Conservation (phyloP, 805 yeast species). For the Myxozyma monticola region DNA sequence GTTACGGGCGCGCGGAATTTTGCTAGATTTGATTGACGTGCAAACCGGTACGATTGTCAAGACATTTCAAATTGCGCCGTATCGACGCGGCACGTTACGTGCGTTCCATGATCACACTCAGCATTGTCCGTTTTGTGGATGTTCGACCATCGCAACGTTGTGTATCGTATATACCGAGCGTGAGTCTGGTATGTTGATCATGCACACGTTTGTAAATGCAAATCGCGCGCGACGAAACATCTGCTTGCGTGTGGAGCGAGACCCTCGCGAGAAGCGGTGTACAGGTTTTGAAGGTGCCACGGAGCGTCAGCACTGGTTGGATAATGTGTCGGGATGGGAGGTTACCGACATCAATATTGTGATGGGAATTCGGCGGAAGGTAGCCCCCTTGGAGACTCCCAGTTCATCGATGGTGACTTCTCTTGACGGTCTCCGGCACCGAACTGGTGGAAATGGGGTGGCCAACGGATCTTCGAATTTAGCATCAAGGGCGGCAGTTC, state of each 20-base stretch:
- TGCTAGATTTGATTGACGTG: conserved; percentile 71
- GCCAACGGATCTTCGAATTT: neutral
- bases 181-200: conserved; percentile 51
- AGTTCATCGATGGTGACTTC: neutral
- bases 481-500: neutral
- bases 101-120: conserved; percentile 84
- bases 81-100: conserved; percentile 57
- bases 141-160: conserved; percentile 73
- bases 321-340: conserved; percentile 74
- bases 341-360: conserved; percentile 73
- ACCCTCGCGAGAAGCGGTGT: conserved; percentile 87
- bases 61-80: conserved; percentile 60
- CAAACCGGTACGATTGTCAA: conserved; percentile 73
- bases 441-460: neutral
- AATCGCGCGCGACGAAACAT: conserved; percentile 76
- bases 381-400: neutral
- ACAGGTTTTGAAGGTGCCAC: conserved; percentile 75
- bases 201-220: conserved; percentile 73
- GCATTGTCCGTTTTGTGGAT: conserved; percentile 89
- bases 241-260: conserved; percentile 88
- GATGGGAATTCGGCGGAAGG: conserved; percentile 57
- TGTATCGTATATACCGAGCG: conserved; percentile 73
- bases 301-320: conserved; percentile 68
- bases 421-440: neutral
- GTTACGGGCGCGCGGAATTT: conserved; percentile 54